Base-by-base conservation (phyloP, 2,329 filamentous ascomycete species). In the Monosporascus cannonballus region DNA sequence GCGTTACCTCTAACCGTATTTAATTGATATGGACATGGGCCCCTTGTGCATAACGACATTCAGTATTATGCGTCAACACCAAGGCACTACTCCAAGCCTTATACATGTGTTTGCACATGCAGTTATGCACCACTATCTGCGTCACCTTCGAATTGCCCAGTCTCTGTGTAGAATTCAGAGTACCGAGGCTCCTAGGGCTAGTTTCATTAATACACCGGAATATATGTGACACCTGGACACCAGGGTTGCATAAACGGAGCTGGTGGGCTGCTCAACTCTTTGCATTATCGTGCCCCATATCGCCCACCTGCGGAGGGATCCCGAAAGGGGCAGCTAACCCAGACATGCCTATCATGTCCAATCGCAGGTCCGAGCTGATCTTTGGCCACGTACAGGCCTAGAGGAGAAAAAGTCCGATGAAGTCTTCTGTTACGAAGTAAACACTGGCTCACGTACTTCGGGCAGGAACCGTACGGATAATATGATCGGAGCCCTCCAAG, bases 241-340 rank as follows among this genome's bases (percentile, higher is more conserved):
- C 42, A n/a, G 42, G 42, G 42, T 30, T 46, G 42, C 42, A 46
- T 46, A 46, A 46, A 46, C 42, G 30, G 18, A 25, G 20, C 18
- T 49, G 27, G 48, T 45, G 38, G 36, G 45, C 48, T 22, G 15
- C 37, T 39, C 14, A 14, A 14, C 17, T 48, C 9, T 20, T 14
- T 50, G 49, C 42, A 46, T 47, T 47, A 37, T 51, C 49, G 27
- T 37, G 49, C 22, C 41, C 49, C 49, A 47, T 45, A n/a, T 34
- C 27, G 14, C 9, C 49, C 48, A 51, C 18, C 58, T 54, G 54
- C 59, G 59, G 59, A 54, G 59, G 56, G 53, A 24, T 49, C 58
- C 59, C 55, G 50, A 59, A 61, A 59, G 51, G 57, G 59, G 59
- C 57, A 61, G 42, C 42, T 46, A 25, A 46, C 38, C 42, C 24